Base-by-base conservation (phyloP, 176 grass and related monocot species). In the Ensete glaucum region DNA sequence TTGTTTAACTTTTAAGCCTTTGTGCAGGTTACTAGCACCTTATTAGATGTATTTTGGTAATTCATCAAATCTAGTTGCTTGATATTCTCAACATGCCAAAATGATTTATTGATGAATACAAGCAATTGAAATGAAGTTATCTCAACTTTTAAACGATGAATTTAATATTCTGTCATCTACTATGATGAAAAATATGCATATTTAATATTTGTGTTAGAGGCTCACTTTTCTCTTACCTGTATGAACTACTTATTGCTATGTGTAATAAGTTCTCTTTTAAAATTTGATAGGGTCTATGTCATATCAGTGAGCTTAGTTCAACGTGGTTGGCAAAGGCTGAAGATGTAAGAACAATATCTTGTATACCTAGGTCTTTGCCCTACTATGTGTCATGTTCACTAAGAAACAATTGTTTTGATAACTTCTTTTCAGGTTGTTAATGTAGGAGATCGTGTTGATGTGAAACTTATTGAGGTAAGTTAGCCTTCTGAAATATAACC, bases 401-500 rank as follows among this genome's bases (percentile, higher is more conserved):
- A 29, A 23, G 75, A 65, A 56, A 21, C 70, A 57, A 67, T 89
- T 69, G 49, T 23, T 77, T 79, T 71, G 80, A 9, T 73, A 29
- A 53, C 43, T 27, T 19, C 26, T 75, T 43, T 86, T 9, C 83
- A 98, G 94, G 67, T 85, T 68, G 83, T 89, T 63, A 98, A 98
- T 82, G 85, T 93, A 0, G 94, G 94, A 62, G 94, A 98, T 59
- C 87, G 67, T 17, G 93, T 98, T 78, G 94, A 98, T 62, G 94
- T 98, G 60, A 98, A 93, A 80, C 85, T 98, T 67, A 93, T 91
- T 75, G 94, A 98, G 94, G 94, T 98, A 83, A 29, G 75, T 87
- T 57, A 0, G 48, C 82, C 53, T 72, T 80, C 69, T 73, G 82
- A 49, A 68, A 20, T 55, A 74, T 58, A 54, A 50, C 49, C 17